Base-by-base conservation (phyloP, 2,329 filamentous ascomycete species). In the Diaporthe sp. region DNA sequence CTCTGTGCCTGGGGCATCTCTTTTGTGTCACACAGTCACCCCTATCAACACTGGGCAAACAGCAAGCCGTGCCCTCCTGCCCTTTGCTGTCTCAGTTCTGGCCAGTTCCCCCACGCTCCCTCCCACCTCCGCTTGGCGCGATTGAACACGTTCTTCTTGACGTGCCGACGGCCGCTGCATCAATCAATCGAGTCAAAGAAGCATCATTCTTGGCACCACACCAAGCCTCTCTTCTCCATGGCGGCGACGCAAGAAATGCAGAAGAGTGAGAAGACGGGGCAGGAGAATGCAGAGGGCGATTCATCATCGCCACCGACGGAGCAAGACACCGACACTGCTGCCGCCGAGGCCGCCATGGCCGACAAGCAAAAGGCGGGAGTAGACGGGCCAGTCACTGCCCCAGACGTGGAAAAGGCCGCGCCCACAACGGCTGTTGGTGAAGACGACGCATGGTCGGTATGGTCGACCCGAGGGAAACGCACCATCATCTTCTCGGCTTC, bases 401-500 rank as follows among this genome's bases (percentile, higher is more conserved):
- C 46, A n/a, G 46, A 49, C 7, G 19, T n/a, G 46, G 46, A 49
- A 22, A 22, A 22, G 19, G 22, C 46, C 46, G 22, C 8, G 46
- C 46, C 46, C 19, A 9, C 46, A 49, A 49, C 46, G 9, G 19
- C 46, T 49, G 22, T n/a, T 49, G 46, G 46, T 49, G 46, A 49
- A 49, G 46, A 49, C 17, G 46, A 49, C 22, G 19, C 8, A n/a
- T 49, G 46, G 46, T 49, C 46, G 46, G 46, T 49, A 49, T 49
- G 46, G 46, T 49, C 46, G 46, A n/a, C 46, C 46, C 46, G 46
- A 49, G 46, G 46, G 46, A 49, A 49, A 49, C 46, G 46, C 46
- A 49, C 46, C 22, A 49, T 49, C 46, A 49, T 49, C 15, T 49
- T 49, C 46, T 49, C 46, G 22, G 46, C 46, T 22, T 84, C 86